Conservation (phyloP, 345 rosid genomes). For the Populus simonii region DNA sequence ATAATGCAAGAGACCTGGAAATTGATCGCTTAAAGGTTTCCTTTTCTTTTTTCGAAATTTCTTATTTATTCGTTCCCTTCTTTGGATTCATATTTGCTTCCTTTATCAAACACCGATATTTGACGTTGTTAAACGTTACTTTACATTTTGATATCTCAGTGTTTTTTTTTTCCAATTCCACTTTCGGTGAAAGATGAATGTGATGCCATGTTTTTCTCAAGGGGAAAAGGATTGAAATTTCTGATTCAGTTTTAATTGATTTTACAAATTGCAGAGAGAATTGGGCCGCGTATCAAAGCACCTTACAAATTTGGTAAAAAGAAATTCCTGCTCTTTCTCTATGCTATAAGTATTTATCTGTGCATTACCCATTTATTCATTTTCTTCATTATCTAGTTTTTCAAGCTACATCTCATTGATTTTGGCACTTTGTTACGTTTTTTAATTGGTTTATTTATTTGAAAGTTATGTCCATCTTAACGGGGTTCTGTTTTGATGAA, state of each 20-base stretch:
- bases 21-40: constrained; percentile 65
- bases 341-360: not conserved
- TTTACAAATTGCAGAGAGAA: constrained; percentile 52
- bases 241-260: constrained; percentile 7
- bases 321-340: not conserved
- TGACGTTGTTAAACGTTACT: not conserved
- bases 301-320: constrained; percentile 34
- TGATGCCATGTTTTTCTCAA: not conserved
- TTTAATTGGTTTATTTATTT: not conserved
- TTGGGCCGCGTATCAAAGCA: constrained; percentile 51
- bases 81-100: not conserved
- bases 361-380: not conserved
- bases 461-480: no score
- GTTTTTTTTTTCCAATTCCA: not conserved
- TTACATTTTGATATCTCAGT: not conserved
- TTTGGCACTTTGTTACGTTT: not conserved
- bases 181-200: not conserved
- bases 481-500: not conserved
- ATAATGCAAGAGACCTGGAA: constrained; percentile 45
- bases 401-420: not conserved
- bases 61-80: not conserved
- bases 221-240: not conserved
- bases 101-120: not conserved
- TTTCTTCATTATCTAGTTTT: not conserved
- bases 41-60: not conserved